These are phyloP conservation scores for Lyophyllum shimeji DNA, from an alignment of 768 basidiomycete species.

Conservation along the genomic window DNA sequence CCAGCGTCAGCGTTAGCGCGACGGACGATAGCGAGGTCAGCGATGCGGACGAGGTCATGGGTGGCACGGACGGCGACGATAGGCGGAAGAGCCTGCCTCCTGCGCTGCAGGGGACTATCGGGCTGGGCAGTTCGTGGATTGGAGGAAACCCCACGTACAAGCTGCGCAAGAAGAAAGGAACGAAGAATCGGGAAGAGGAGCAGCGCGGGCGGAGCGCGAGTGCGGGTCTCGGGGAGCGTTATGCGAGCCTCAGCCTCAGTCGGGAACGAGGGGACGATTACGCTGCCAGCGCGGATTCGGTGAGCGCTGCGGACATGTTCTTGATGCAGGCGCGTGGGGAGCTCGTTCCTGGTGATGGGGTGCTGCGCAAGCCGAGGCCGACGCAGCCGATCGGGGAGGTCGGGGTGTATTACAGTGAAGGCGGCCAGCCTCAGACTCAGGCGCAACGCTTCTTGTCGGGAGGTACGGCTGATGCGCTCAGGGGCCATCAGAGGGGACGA, in stretches of 20 bases:
- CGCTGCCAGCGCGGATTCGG: slow-evolving; percentile 21
- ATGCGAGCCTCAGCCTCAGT: slow-evolving; percentile 21
- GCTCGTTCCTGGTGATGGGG: slow-evolving; percentile 35
- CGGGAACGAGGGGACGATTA: slow-evolving; percentile 24
- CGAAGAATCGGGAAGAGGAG: slow-evolving; percentile 32
- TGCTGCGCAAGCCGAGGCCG: slow-evolving; percentile 28
- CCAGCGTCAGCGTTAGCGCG: slow-evolving; percentile 18
- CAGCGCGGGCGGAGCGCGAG: slow-evolving; percentile 33
- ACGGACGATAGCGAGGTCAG: slow-evolving; percentile 27
- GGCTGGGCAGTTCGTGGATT: slow-evolving; percentile 66
- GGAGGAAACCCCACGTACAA: slow-evolving; percentile 90
- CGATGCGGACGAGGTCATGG: slow-evolving; percentile 23
- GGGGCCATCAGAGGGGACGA: slow-evolving; percentile 20
- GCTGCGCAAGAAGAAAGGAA: slow-evolving; percentile 76
- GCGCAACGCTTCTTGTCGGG: slow-evolving; percentile 9
- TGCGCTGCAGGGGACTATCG: slow-evolving; percentile 32
- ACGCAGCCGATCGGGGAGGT: slow-evolving; percentile 29
- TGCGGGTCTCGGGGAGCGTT: slow-evolving; percentile 14
- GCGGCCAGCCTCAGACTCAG: slow-evolving; percentile 19
- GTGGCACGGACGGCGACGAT: slow-evolving; percentile 17
- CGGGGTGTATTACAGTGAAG: slow-evolving; percentile 30
- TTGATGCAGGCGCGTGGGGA: slow-evolving; percentile 60
- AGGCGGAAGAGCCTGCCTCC: slow-evolving; percentile 14
- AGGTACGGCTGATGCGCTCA: slow-evolving; percentile 10
- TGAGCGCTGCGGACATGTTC: slow-evolving; percentile 70